These are phyloP conservation scores for Yamadazyma philogaea DNA, from an alignment of 805 yeast species.

Conservation along the genomic window DNA sequence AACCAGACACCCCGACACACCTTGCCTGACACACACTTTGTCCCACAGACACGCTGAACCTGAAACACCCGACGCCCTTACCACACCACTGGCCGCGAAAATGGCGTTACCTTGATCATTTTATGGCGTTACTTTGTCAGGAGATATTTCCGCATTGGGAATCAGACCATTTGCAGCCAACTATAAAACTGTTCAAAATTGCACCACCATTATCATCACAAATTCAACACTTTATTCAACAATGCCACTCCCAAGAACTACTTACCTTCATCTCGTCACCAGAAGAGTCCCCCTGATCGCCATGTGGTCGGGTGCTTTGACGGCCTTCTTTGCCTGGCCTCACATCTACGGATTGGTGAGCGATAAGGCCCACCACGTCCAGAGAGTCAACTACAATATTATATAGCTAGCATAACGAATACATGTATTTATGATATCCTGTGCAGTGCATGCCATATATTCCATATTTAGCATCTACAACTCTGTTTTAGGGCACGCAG, in stretches of 20 bases:
- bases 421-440: too few relatives aligned
- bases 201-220: conserved; percentile 1
- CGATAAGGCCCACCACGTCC: conserved; percentile 27
- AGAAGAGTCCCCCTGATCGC: conserved; percentile 30
- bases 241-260: conserved; percentile 12
- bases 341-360: conserved; percentile 23
- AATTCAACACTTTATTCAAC: conserved; percentile 1
- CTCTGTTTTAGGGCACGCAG: not conserved
- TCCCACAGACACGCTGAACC: too few relatives aligned
- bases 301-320: conserved; percentile 31
- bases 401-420: too few relatives aligned
- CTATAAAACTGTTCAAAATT: not conserved
- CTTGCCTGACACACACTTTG: too few relatives aligned
- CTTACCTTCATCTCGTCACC: conserved; percentile 20
- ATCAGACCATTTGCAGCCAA: conserved; percentile 8
- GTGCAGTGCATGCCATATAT: too few relatives aligned
- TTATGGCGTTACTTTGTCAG: conserved; percentile 3
- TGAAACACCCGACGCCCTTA: too few relatives aligned
- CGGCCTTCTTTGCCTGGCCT: conserved; percentile 36
- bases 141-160: conserved; percentile 14
- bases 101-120: conserved; percentile 8
- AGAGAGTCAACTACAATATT: conserved; percentile 16
- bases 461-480: too few relatives aligned
- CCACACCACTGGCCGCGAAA: not conserved
- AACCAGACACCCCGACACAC: too few relatives aligned